Percentiles rank a stretch among this genome's conserved stretches.
Evolutionary conservation across 2,329 filamentous ascomycete species (phyloP).

Genomic region (Exophiala dermatitidis): DNA sequence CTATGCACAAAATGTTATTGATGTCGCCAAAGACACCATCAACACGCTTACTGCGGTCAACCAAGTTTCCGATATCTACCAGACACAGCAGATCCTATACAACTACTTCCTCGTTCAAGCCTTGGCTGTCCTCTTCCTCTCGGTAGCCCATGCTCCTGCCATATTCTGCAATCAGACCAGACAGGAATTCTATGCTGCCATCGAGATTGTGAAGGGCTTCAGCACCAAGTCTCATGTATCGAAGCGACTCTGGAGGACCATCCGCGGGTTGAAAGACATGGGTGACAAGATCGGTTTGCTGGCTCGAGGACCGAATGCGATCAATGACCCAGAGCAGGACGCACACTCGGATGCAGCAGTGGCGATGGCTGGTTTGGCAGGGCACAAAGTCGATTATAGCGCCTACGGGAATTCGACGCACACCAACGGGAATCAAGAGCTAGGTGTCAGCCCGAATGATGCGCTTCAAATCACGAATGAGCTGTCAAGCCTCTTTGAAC

Average conservation of each 20-base stretch:
- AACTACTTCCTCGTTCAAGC: conserved; percentile 61
- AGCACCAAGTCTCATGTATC: conserved; percentile 56
- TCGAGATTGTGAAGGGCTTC: conserved; percentile 57
- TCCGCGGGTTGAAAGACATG: conserved; percentile 56
- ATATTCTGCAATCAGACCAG: conserved; percentile 55
- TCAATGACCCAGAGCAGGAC: conserved; percentile 39
- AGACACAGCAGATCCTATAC: conserved; percentile 56
- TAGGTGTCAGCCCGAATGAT: conserved; percentile 50
- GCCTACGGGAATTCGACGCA: conserved; percentile 37
- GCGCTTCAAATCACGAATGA: conserved; percentile 55
- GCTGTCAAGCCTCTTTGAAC: conserved; percentile 57
- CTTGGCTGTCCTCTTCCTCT: conserved; percentile 57
- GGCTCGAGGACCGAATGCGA: conserved; percentile 21
- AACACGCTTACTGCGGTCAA: conserved; percentile 55
- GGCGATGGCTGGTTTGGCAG: conserved; percentile 59
- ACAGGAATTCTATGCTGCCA: conserved; percentile 61
- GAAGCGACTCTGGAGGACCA: conserved; percentile 57
- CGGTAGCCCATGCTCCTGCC: conserved; percentile 56
- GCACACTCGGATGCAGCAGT: conserved; percentile 56
- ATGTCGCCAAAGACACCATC: conserved; percentile 59
- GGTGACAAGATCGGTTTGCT: conserved; percentile 54
- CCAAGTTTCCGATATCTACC: conserved; percentile 57
- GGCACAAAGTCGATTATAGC: conserved; percentile 53
- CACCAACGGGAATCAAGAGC: conserved; percentile 29
- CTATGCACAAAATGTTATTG: conserved; percentile 63